Evolutionary conservation across 108 stramenopile species (phyloP).

Genomic region (Nannochloropsis granulata): DNA sequence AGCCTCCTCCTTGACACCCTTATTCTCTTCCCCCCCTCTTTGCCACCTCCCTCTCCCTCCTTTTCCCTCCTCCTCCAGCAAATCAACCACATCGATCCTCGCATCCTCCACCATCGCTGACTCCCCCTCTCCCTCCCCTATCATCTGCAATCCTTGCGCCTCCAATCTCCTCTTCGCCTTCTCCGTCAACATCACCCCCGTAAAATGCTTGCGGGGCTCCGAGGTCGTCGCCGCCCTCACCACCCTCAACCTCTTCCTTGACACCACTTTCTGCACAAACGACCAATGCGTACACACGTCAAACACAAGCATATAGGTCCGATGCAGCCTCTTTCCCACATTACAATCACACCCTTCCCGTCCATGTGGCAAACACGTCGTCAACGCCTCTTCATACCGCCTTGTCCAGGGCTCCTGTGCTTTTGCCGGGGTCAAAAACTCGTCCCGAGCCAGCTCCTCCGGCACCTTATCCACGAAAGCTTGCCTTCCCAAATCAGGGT

Average conservation of each 20-base stretch:
- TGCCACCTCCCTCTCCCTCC: too few relatives aligned
- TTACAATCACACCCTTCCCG: not conserved
- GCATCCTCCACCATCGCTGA: not conserved
- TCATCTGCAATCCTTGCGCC: not conserved
- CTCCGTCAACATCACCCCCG: not conserved
- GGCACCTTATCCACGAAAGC: not conserved
- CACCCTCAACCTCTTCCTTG: not conserved
- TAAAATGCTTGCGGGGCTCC: not conserved
- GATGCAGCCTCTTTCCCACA: not conserved
- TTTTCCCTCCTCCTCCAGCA: too few relatives aligned
- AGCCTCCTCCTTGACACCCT: not conserved
- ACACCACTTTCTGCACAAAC: not conserved
- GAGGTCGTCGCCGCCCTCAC: not conserved
- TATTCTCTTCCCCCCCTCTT: too few relatives aligned
- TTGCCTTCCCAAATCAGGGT: not conserved
- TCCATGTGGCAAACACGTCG: not conserved
- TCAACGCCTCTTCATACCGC: not conserved
- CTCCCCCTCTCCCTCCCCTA: not conserved
- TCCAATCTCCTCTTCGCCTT: not conserved
- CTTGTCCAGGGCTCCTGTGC: not conserved
- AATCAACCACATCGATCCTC: too few relatives aligned
- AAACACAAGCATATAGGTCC: not conserved
- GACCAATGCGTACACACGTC: not conserved
- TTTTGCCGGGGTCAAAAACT: not conserved
- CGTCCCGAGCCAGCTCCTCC: not conserved